Evolutionary conservation across 768 basidiomycete genomes (phyloP).

Genomic region (Agaricus subrufescens): DNA sequence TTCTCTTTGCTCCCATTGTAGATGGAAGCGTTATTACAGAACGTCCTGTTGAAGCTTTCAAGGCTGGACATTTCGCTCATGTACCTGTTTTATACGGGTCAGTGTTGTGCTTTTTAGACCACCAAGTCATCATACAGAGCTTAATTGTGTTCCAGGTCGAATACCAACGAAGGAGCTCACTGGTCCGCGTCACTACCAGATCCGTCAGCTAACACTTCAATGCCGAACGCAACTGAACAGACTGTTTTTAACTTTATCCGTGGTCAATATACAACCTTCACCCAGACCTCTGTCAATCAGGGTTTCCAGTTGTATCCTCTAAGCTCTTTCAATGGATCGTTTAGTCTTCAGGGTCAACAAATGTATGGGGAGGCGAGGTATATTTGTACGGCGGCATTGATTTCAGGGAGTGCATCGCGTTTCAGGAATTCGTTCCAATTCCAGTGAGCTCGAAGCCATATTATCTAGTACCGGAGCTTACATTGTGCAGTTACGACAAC

Average conservation of each 20-base stretch:
- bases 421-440: conserved; percentile 25
- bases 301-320: conserved; percentile 32
- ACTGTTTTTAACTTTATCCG: conserved; percentile 38
- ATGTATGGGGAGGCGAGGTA: conserved; percentile 43
- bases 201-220: conserved; percentile 33
- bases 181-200: conserved; percentile 33
- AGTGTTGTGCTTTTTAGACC: neutral
- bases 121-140: neutral
- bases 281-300: conserved; percentile 21
- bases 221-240: conserved; percentile 29
- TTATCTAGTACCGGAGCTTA: neutral
- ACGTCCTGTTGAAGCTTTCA: conserved; percentile 35
- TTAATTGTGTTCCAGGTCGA: conserved; percentile 18
- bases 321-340: conserved; percentile 24
- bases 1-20: conserved; percentile 32
- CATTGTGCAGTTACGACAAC: conserved; percentile 30
- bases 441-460: conserved; percentile 22
- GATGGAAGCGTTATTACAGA: conserved; percentile 30
- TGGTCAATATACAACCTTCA: conserved; percentile 33
- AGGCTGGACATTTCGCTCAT: conserved; percentile 28
- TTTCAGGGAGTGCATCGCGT: conserved; percentile 21
- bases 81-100: conserved; percentile 36
- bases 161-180: conserved; percentile 36
- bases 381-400: conserved; percentile 35
- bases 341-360: conserved; percentile 36